Percentiles rank a stretch among this genome's conserved stretches.
Evolutionary conservation across 2,329 filamentous ascomycete species (phyloP).

Genomic region (Aspergillus carbonarius): DNA sequence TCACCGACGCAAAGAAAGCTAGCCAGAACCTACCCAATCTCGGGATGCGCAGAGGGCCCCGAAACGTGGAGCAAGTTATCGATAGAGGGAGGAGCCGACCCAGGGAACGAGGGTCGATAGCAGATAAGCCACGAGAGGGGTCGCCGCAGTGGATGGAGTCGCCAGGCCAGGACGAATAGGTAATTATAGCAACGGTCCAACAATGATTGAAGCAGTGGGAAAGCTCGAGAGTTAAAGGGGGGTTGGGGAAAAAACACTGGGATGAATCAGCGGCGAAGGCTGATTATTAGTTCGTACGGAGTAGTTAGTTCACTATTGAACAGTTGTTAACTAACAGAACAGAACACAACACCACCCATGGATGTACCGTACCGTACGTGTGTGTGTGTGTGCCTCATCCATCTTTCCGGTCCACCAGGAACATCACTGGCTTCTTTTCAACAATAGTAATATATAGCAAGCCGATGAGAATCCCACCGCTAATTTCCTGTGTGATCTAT

Average conservation of each 20-base stretch:
- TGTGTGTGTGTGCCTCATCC: too few relatives aligned
- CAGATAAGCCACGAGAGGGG: background rate
- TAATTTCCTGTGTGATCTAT: too few relatives aligned
- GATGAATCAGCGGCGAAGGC: background rate
- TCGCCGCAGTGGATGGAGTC: background rate
- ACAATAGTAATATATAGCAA: too few relatives aligned
- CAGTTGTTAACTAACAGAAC: too few relatives aligned
- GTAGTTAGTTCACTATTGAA: too few relatives aligned
- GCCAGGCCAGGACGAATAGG: background rate
- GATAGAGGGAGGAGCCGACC: background rate
- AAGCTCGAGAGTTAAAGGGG: background rate
- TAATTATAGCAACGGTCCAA: background rate
- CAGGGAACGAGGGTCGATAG: background rate
- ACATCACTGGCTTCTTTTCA: too few relatives aligned
- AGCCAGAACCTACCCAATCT: background rate
- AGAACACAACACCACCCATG: too few relatives aligned
- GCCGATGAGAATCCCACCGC: too few relatives aligned
- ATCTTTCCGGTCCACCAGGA: too few relatives aligned
- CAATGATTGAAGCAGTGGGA: background rate
- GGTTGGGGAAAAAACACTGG: background rate
- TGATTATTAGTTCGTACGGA: too few relatives aligned
- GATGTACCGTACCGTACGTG: too few relatives aligned
- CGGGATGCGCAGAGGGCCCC: background rate
- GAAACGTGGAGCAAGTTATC: constrained; percentile 3
- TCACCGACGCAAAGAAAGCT: background rate